Base-by-base conservation (phyloP, 768 basidiomycete genomes). In the Boletus rufocinnamomeus region DNA sequence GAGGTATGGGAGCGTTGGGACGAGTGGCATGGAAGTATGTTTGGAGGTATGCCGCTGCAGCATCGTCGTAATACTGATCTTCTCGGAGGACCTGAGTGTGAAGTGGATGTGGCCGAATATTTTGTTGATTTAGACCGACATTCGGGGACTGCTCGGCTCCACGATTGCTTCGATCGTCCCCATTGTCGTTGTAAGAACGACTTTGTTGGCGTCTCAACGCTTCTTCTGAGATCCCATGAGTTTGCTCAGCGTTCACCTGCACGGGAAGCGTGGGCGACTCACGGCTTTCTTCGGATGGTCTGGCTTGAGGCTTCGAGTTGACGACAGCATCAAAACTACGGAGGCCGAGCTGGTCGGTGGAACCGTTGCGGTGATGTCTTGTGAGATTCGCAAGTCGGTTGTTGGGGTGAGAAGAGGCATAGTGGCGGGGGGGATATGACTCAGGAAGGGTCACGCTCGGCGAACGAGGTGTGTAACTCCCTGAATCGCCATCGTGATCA, bases 1-100 rank as follows among this genome's bases (percentile, higher is more conserved):
- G 89, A 0, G 91, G 90, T 41, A 91, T 80, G 19, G 91, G 91
- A 0, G 88, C 90, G 57, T 85, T 83, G 0, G 88, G 89, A 0
- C 90, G 84, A 4, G 82, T 77, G 2, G 84, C 80, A 28, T 79
- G 81, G 23, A 84, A 75, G 65, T 86, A 88, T 0, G 80, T 69
- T 55, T 84, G 84, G 40, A 88, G 75, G 69, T 86, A 88, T 16
- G 82, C 75, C 0, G 81, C 80, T 0, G 82, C 78, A 0, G 85
- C 75, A 63, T 88, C 85, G 45, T 88, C 85, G 46, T 87, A 82
- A 60, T 79, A 79, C 14, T 84, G 82, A 38, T 89, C 88, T 45
- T 88, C 86, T 0, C 77, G 78, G 52, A 80, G 78, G 5, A 79
- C 65, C 37, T 80, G 77, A 3, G 76, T 64, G 58, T 72, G 72